A percentile compares a stretch with the other conserved stretches of the same genome.
phyloP scores from a whole-genome alignment of 805 yeast genomes.

The Clavispora fructus region DNA sequence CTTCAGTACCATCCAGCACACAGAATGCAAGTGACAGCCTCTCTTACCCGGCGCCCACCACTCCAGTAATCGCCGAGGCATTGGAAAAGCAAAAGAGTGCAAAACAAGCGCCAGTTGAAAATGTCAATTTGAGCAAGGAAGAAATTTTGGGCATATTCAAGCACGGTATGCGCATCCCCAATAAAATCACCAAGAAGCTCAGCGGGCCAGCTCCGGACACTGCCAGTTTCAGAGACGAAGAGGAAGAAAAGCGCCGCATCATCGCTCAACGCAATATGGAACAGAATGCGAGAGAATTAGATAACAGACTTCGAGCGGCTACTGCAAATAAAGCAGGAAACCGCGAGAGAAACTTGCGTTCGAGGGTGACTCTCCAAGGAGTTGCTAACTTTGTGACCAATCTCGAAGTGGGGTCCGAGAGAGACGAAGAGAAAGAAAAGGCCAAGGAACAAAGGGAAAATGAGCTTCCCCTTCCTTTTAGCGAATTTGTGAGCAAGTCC shows the following conservation, averaged over 20 bases:
- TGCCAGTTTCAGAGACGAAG: slow-evolving; percentile 1
- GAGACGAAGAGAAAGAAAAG: slow-evolving; percentile 4
- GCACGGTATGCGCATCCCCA: slow-evolving; percentile 9
- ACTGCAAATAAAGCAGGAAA: slow-evolving; percentile 1
- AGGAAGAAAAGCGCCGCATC: slow-evolving; percentile 4
- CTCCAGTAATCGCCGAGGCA: neutral
- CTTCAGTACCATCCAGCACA: too few relatives aligned
- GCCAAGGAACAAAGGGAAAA: slow-evolving; percentile 7
- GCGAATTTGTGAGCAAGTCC: slow-evolving; percentile 11
- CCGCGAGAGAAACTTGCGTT: slow-evolving; percentile 9
- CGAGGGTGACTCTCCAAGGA: slow-evolving; percentile 8
- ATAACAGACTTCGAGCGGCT: slow-evolving; percentile 10
- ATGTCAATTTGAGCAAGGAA: slow-evolving; percentile 3
- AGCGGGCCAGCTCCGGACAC: slow-evolving; percentile 1
- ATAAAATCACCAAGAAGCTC: slow-evolving; percentile 8
- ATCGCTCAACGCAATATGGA: slow-evolving; percentile 3
- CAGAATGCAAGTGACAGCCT: too few relatives aligned
- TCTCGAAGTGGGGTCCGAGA: slow-evolving; percentile 1
- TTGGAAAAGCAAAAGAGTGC: too few relatives aligned
- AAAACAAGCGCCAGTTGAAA: neutral
- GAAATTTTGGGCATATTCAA: slow-evolving; percentile 9
- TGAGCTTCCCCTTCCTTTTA: slow-evolving; percentile 11
- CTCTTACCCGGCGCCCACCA: neutral
- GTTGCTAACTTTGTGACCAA: slow-evolving; percentile 9
- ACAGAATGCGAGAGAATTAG: slow-evolving; percentile 8